Conservation (phyloP, 179 eudicot species). For the Heliamphora pulchella region DNA sequence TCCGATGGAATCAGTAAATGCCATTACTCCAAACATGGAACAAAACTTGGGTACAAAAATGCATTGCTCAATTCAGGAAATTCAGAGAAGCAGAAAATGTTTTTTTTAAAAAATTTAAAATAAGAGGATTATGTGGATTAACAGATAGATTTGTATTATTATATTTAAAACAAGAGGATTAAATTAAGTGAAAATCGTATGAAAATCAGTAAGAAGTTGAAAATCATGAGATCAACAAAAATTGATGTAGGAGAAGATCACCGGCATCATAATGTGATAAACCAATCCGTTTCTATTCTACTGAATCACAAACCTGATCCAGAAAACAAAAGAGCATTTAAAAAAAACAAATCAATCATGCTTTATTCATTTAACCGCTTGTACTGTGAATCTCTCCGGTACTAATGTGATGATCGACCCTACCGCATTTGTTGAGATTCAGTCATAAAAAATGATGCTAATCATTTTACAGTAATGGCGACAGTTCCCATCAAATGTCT, state of each 20-base stretch:
- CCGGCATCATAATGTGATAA: not conserved
- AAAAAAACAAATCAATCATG: not conserved
- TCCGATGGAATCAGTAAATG: not conserved
- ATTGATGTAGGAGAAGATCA: not conserved
- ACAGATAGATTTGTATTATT: not conserved
- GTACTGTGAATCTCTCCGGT: not conserved
- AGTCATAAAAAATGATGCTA: not conserved
- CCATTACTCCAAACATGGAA: no score
- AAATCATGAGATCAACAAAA: not conserved
- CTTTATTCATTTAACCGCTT: not conserved
- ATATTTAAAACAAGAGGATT: not conserved
- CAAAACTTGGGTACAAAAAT: not conserved
- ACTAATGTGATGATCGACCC: not conserved
- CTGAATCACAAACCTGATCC: not conserved
- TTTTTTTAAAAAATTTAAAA: not conserved
- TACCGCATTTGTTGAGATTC: no score
- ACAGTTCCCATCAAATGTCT: not conserved
- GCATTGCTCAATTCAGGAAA: not conserved
- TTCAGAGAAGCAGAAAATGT: not conserved
- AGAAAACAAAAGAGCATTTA: not conserved
- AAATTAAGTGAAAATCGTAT: not conserved
- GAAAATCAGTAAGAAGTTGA: not conserved
- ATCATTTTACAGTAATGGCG: not conserved
- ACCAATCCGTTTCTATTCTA: not conserved
- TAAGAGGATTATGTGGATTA: not conserved